These are phyloP conservation scores for Eucalyptus urophylla DNA, from an alignment of 345 rosid species.

Conservation along the genomic window DNA sequence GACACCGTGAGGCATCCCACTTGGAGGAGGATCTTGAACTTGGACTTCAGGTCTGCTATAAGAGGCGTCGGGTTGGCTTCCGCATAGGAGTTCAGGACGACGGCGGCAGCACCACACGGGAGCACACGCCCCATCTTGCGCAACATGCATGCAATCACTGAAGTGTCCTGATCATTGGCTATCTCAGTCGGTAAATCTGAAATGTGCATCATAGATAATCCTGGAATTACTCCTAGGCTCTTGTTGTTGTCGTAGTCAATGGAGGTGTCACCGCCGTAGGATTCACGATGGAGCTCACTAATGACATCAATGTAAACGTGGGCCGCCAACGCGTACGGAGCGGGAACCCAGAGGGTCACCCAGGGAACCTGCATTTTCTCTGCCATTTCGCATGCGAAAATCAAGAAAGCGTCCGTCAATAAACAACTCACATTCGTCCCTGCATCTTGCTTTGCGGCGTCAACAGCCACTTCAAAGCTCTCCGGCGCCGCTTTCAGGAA, in stretches of 20 bases:
- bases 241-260: background rate
- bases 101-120: constrained; percentile 16
- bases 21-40: constrained; percentile 8
- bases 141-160: background rate
- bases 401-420: background rate
- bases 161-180: background rate
- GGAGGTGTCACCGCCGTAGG: background rate
- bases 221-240: constrained; percentile 30
- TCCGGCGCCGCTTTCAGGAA: background rate
- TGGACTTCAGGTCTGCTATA: constrained; percentile 18
- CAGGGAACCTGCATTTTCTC: background rate
- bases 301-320: background rate
- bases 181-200: constrained; percentile 25
- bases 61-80: constrained; percentile 20
- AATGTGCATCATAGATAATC: constrained; percentile 25
- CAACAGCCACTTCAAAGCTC: background rate
- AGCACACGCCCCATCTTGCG: constrained; percentile 16
- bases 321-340: background rate
- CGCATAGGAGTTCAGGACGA: constrained; percentile 25
- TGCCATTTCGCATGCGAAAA: background rate
- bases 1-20: constrained; percentile 6
- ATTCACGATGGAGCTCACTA: background rate
- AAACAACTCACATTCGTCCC: background rate
- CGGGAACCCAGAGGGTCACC: background rate
- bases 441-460: background rate